phyloP scores from a whole-genome alignment of 495 filamentous ascomycete species.

The Penicillium odoratum region DNA sequence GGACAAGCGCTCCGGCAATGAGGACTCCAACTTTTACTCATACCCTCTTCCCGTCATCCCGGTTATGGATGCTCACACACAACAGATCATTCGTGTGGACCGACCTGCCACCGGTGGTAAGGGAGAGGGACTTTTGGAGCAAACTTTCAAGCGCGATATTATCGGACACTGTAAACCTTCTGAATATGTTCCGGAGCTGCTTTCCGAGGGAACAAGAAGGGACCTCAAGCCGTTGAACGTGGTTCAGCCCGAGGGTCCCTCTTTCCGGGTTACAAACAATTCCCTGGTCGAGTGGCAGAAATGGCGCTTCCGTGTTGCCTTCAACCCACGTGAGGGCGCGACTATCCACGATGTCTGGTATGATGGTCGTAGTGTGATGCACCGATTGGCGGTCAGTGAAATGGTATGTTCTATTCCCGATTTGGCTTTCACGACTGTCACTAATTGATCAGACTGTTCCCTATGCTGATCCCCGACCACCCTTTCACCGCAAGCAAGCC shows the following conservation, averaged over 20 bases:
- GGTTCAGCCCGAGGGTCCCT: constrained; percentile 75
- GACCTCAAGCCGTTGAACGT: constrained; percentile 80
- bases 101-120: constrained; percentile 50
- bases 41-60: constrained; percentile 77
- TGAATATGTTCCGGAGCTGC: constrained; percentile 71
- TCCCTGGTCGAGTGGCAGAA: constrained; percentile 65
- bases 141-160: constrained; percentile 51
- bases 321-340: constrained; percentile 68
- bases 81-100: constrained; percentile 61
- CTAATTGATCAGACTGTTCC: constrained; percentile 55
- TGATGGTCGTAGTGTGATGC: constrained; percentile 70
- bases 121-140: constrained; percentile 38
- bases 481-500: constrained; percentile 69
- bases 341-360: constrained; percentile 72
- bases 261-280: constrained; percentile 59
- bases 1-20: constrained; percentile 39
- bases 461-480: constrained; percentile 62
- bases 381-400: constrained; percentile 70
- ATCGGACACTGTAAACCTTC: constrained; percentile 47
- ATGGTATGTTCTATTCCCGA: constrained; percentile 47
- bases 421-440: neutral
- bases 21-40: constrained; percentile 71
- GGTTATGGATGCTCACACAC: constrained; percentile 67
- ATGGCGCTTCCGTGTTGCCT: constrained; percentile 67
- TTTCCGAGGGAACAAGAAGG: constrained; percentile 56